A percentile compares a stretch with the other conserved stretches of the same genome.
Conservation (phyloP, 192 early-diverging fungal genomes). For the Lunasporangiospora selenospora region DNA sequence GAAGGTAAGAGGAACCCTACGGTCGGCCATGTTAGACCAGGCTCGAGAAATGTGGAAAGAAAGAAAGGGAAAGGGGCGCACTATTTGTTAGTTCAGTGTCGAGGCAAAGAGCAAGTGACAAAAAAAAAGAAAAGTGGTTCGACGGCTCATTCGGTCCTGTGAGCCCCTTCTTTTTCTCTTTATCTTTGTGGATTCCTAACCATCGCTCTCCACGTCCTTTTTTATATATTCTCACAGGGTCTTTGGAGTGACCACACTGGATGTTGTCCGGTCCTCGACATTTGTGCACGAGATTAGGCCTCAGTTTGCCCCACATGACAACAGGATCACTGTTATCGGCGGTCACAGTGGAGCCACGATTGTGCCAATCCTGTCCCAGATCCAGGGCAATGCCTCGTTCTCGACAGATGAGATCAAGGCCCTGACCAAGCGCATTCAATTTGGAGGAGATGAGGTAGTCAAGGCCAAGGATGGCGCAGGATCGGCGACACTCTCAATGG, state of each 20-base stretch:
- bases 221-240: slow-evolving; percentile 54
- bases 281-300: slow-evolving; percentile 87
- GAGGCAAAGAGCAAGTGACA: not conserved
- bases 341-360: slow-evolving; percentile 98
- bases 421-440: slow-evolving; percentile 96
- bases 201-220: not conserved
- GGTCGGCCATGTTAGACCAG: no score
- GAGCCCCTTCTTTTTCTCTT: not conserved
- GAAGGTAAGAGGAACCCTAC: no score
- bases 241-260: slow-evolving; percentile 95
- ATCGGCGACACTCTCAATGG: slow-evolving; percentile 91
- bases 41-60: no score
- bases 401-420: slow-evolving; percentile 80
- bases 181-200: not conserved
- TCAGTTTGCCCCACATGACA: slow-evolving; percentile 66
- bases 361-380: slow-evolving; percentile 84
- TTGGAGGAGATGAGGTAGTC: slow-evolving; percentile 97
- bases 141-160: no score
- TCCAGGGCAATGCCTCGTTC: slow-evolving; percentile 65
- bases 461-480: slow-evolving; percentile 93
- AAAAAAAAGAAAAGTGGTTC: not conserved
- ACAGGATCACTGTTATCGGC: slow-evolving; percentile 85
- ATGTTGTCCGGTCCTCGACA: slow-evolving; percentile 91
- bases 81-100: not conserved
- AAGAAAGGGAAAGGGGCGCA: not conserved